These are phyloP conservation scores for Ceratonia siliqua DNA, from an alignment of 306 rosid genomes.

Conservation along the genomic window DNA sequence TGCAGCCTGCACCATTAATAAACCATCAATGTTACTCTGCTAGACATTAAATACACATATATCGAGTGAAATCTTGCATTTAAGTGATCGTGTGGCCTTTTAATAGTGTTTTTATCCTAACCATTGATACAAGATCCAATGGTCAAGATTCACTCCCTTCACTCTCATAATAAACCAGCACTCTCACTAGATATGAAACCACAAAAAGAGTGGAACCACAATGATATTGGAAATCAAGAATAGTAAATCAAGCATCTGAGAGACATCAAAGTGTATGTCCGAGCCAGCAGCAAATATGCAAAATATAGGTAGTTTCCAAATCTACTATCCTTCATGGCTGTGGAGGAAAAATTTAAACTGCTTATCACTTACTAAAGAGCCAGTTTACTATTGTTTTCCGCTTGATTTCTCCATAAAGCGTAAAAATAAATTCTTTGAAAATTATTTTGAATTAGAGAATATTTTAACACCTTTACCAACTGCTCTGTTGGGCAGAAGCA, in stretches of 20 bases:
- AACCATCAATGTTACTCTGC: not conserved
- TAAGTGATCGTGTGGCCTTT: not conserved
- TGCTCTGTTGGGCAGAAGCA: not conserved
- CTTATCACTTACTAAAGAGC: not conserved
- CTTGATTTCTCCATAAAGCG: slow-evolving; percentile 5
- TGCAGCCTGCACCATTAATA: slow-evolving; percentile 55
- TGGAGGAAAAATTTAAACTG: not conserved
- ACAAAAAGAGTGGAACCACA: not conserved
- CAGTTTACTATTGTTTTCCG: not conserved
- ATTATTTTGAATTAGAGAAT: not conserved
- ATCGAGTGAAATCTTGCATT: not conserved
- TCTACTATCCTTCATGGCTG: not conserved
- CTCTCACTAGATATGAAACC: not conserved
- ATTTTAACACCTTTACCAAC: not conserved
- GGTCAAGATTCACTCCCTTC: not conserved
- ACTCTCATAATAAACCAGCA: not conserved
- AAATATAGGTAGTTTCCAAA: not conserved
- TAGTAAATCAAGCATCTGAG: not conserved
- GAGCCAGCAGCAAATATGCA: not conserved
- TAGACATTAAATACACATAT: not conserved
- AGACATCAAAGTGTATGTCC: not conserved
- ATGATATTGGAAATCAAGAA: not conserved
- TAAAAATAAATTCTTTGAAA: not conserved
- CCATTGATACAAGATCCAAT: not conserved
- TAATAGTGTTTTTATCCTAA: not conserved